These are phyloP conservation scores for Moniliophthora roreri DNA, from an alignment of 1,284 basidiomycete species.

Conservation along the genomic window DNA sequence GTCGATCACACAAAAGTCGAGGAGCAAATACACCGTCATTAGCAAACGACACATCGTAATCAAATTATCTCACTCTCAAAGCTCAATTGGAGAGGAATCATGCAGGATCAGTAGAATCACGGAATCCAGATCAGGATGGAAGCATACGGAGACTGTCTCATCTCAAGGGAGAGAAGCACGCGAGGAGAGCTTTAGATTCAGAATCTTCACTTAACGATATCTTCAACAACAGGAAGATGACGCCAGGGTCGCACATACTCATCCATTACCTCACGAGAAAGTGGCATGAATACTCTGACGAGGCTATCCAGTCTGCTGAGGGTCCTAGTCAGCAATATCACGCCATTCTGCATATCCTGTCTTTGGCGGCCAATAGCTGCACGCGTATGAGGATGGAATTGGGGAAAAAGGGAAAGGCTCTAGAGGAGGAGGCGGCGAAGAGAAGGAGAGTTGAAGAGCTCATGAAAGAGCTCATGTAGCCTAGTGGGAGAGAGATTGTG, in stretches of 20 bases:
- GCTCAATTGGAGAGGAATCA: slow-evolving; percentile 51
- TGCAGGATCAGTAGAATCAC: slow-evolving; percentile 10
- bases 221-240: slow-evolving; percentile 34
- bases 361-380: slow-evolving; percentile 60
- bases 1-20: slow-evolving; percentile 28
- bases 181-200: slow-evolving; percentile 25
- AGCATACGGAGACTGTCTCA: slow-evolving; percentile 53
- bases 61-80: slow-evolving; percentile 62
- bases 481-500: slow-evolving; percentile 64
- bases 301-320: slow-evolving; percentile 60
- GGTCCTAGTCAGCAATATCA: slow-evolving; percentile 60
- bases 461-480: slow-evolving; percentile 49
- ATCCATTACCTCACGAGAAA: slow-evolving; percentile 39
- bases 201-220: slow-evolving; percentile 34
- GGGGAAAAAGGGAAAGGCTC: slow-evolving; percentile 50
- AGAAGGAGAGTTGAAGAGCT: slow-evolving; percentile 49
- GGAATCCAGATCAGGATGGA: slow-evolving; percentile 53
- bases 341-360: slow-evolving; percentile 64
- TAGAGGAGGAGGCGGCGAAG: slow-evolving; percentile 53
- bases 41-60: slow-evolving; percentile 26
- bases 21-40: slow-evolving; percentile 22
- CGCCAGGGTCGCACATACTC: too few relatives aligned
- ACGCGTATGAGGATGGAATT: slow-evolving; percentile 57
- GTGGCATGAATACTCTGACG: slow-evolving; percentile 74
- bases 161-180: slow-evolving; percentile 23